Percentiles rank a stretch among this genome's conserved stretches.
These are phyloP conservation scores for Rhizopogon vulgaris DNA, from an alignment of 768 basidiomycete species.

Conservation along the genomic window DNA sequence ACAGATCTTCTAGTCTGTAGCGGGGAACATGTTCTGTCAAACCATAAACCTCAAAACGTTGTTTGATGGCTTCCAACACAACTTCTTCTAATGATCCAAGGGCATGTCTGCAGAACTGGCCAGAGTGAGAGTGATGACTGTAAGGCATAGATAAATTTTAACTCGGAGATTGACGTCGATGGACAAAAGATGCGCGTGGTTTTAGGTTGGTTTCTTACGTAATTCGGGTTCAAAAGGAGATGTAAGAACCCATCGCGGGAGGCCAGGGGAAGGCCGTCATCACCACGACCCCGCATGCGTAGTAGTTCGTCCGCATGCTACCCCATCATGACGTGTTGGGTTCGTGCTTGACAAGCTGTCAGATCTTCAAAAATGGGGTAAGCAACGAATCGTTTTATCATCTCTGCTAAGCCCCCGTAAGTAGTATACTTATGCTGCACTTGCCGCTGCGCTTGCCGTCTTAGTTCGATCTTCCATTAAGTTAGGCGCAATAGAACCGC, in stretches of 20 bases:
- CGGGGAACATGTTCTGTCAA: slow-evolving; percentile 92
- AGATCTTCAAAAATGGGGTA: neutral
- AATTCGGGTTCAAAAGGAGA: neutral
- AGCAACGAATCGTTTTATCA: neutral
- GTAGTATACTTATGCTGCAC: neutral
- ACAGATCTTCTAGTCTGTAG: slow-evolving; percentile 74
- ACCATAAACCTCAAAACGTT: slow-evolving; percentile 78
- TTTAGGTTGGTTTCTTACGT: neutral
- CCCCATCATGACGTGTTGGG: neutral
- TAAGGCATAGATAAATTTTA: slow-evolving; percentile 44
- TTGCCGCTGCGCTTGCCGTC: neutral
- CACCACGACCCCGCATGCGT: slow-evolving; percentile 2
- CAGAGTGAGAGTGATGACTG: slow-evolving; percentile 89
- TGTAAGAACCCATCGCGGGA: slow-evolving; percentile 1
- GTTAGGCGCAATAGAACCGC: neutral
- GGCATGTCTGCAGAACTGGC: slow-evolving; percentile 91
- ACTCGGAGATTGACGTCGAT: neutral
- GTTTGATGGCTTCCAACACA: slow-evolving; percentile 69
- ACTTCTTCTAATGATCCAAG: slow-evolving; percentile 75
- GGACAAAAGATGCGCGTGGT: too few relatives aligned
- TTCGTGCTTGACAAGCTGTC: neutral
- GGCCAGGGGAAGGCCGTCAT: neutral
- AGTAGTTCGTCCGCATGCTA: neutral
- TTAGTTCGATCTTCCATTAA: neutral
- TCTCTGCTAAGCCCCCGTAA: neutral